Base-by-base conservation (phyloP, 176 grass and related monocot genomes). In the Hsuehochloa calcarea region DNA sequence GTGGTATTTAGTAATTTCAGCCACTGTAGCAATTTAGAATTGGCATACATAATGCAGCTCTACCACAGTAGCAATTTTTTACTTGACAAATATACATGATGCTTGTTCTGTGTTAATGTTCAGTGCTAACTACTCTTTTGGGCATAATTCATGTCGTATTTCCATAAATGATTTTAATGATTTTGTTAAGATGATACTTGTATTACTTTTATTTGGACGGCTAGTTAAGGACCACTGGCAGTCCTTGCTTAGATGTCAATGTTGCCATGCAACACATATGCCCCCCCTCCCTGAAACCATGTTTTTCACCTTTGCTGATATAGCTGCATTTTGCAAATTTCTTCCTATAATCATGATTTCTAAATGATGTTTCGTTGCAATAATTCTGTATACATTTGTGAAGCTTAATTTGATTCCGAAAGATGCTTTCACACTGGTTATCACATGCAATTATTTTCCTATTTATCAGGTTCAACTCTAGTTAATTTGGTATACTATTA, bases 401-500 rank as follows among this genome's bases (percentile, higher is more conserved):
- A 73, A 72, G 22, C 26, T 74, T 79, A 60, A 73, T 90, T 72
- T 66, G 34, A 78, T 82, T 25, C 9, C 40, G 15, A 39, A 82
- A 31, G 58, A 83, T 61, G 29, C 22, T 80, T 65, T 83, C 31
- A 87, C 27, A 74, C 64, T 68, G 51, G 44, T 52, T 26, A 76
- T 27, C 69, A 79, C 50, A 79, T 81, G 26, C 44, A 39, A 8
- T 43, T 78, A 0, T 52, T 85, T 85, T 80, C n/a, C 68, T 76
- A 52, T 87, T 85, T 82, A 22, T 62, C 86, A 85, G 84, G 77
- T 79, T 63, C 77, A 62, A 43, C 51, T 58, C 50, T 29, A 74
- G 20, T 82, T 51, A 45, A 46, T 85, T 89, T 83, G 74, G 70
- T 49, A 55, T 84, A 83, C 38, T 89, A 55, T 85, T 37, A 70